A percentile compares a stretch with the other conserved stretches of the same genome.
Conservation (phyloP, 495 filamentous ascomycete genomes). For the Lineolata rhizophorae region DNA sequence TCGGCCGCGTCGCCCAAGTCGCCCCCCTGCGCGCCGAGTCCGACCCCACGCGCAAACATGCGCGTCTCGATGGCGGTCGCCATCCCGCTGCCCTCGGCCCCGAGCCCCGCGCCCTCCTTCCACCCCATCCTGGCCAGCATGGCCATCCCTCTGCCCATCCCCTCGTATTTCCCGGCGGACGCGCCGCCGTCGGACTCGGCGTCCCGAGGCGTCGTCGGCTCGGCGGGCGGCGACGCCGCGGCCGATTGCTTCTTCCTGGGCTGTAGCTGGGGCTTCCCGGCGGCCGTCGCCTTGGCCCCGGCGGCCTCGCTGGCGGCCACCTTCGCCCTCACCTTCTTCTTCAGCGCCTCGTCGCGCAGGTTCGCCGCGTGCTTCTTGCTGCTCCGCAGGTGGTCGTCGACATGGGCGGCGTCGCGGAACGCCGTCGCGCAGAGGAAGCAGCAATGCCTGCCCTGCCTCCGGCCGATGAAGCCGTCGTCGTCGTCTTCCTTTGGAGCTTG, state of each 20-base stretch:
- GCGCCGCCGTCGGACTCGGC: too few relatives aligned
- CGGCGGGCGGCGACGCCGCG: too few relatives aligned
- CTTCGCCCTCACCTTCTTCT: too few relatives aligned
- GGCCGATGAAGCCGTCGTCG: too few relatives aligned
- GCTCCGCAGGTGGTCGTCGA: slow-evolving; percentile 56
- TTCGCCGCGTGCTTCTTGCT: slow-evolving; percentile 55
- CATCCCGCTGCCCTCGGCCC: slow-evolving; percentile 55
- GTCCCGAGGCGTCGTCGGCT: too few relatives aligned
- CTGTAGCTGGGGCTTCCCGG: too few relatives aligned
- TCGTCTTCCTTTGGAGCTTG: too few relatives aligned
- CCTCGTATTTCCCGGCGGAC: too few relatives aligned
- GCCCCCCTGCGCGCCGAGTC: slow-evolving; percentile 63
- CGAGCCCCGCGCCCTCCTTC: slow-evolving; percentile 58
- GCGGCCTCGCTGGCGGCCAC: too few relatives aligned
- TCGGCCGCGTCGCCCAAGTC: slow-evolving; percentile 68
- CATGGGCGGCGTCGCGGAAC: slow-evolving; percentile 44
- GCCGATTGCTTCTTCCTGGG: too few relatives aligned
- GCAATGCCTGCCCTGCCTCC: slow-evolving; percentile 41
- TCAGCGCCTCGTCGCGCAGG: slow-evolving; percentile 34
- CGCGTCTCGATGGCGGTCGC: slow-evolving; percentile 57
- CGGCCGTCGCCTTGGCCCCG: too few relatives aligned
- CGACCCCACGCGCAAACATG: slow-evolving; percentile 64
- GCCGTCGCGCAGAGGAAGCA: slow-evolving; percentile 58
- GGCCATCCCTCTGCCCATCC: slow-evolving; percentile 56
- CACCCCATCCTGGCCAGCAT: slow-evolving; percentile 85